Conservation (phyloP, 2,329 filamentous ascomycete genomes). For the Colletotrichum sp. region DNA sequence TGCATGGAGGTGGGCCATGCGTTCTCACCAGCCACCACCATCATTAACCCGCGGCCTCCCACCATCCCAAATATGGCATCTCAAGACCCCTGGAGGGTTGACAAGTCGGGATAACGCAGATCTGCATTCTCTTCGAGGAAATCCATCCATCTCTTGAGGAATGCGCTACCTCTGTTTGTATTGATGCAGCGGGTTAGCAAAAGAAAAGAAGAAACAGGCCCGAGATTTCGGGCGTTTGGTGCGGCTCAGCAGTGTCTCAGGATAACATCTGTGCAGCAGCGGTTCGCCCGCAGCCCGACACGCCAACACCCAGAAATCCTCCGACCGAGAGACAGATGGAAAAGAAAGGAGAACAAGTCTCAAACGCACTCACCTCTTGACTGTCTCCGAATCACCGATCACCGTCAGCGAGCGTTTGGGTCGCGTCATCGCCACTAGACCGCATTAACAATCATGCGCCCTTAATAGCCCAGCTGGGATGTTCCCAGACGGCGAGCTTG, state of each 20-base stretch:
- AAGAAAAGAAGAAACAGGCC: slow-evolving; percentile 16
- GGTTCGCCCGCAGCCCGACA: not conserved
- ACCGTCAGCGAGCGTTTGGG: slow-evolving; percentile 89
- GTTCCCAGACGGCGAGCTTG: not conserved
- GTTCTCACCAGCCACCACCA: not conserved
- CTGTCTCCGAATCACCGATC: slow-evolving; percentile 93
- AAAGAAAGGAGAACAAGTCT: slow-evolving; percentile 17
- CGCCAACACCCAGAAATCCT: not conserved
- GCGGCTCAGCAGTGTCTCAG: slow-evolving; percentile 15
- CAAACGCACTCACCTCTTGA: slow-evolving; percentile 72
- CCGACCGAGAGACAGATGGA: not conserved
- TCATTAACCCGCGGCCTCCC: not conserved
- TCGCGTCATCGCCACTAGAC: slow-evolving; percentile 93
- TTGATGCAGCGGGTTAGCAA: slow-evolving; percentile 22
- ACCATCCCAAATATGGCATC: not conserved
- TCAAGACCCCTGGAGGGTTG: slow-evolving; percentile 34
- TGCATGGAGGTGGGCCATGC: not conserved
- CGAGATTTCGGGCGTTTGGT: slow-evolving; percentile 1
- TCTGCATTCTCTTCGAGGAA: slow-evolving; percentile 91
- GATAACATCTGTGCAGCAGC: not conserved
- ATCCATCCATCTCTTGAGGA: slow-evolving; percentile 89
- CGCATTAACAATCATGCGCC: slow-evolving; percentile 31
- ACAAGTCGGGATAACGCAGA: slow-evolving; percentile 81
- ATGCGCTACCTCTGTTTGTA: slow-evolving; percentile 74
- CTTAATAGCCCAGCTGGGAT: not conserved